Evolutionary conservation across 2,329 filamentous ascomycete genomes (phyloP).

Genomic region (Trichoderma arundinaceum): DNA sequence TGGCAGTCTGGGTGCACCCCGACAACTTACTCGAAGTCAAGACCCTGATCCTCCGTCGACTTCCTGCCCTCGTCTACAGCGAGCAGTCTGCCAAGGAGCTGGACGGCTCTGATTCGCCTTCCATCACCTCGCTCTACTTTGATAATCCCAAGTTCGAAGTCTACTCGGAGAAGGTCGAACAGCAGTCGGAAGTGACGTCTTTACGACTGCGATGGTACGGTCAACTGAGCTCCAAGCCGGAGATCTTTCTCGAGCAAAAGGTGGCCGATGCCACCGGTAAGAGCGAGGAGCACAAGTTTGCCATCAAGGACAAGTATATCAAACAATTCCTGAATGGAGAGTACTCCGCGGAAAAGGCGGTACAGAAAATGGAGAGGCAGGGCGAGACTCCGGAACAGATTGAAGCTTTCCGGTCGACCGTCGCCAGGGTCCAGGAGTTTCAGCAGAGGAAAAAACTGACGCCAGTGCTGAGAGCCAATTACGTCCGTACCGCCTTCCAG

Average conservation of each 20-base stretch:
- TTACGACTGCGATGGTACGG: constrained; percentile 92
- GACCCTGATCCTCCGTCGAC: constrained; percentile 87
- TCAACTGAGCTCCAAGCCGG: constrained; percentile 75
- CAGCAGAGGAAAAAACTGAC: constrained; percentile 78
- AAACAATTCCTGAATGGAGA: constrained; percentile 84
- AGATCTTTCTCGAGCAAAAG: constrained; percentile 90
- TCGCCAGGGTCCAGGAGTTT: constrained; percentile 79
- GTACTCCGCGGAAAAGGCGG: constrained; percentile 89
- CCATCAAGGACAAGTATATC: constrained; percentile 93
- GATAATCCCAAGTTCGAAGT: constrained; percentile 86
- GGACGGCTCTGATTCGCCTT: constrained; percentile 82
- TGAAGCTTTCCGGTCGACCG: constrained; percentile 71
- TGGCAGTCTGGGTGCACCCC: constrained; percentile 85
- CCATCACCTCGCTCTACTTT: constrained; percentile 95
- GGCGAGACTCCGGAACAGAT: constrained; percentile 70
- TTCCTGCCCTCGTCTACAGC: constrained; percentile 93
- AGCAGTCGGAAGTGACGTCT: constrained; percentile 76
- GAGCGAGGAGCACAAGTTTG: constrained; percentile 79
- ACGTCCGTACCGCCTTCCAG: constrained; percentile 93
- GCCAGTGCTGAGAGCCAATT: constrained; percentile 88
- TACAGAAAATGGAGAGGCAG: constrained; percentile 83
- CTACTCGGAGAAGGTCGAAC: constrained; percentile 84
- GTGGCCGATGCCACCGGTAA: constrained; percentile 75
- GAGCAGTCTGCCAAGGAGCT: constrained; percentile 82
- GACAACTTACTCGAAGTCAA: constrained; percentile 98